Percentiles rank a stretch among this genome's conserved stretches.
These are phyloP conservation scores for Solanum neorickii DNA, from an alignment of 257 asterid species.

Conservation along the genomic window DNA sequence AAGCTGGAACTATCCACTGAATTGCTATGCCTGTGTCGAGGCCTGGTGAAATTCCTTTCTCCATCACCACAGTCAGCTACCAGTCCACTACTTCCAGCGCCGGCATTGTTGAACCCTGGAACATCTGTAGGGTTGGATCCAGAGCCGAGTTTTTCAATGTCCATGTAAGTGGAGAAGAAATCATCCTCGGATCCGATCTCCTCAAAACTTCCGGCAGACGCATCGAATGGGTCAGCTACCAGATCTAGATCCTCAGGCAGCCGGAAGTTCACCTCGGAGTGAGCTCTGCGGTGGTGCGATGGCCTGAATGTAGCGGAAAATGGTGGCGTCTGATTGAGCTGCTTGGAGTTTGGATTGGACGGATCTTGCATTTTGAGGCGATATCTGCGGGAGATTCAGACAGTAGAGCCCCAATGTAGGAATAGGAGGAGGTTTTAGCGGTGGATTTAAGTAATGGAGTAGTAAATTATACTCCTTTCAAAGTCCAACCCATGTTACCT, in stretches of 20 bases:
- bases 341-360: conserved; percentile 30
- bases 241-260: conserved; percentile 90
- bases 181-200: conserved; percentile 98
- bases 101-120: conserved; percentile 10
- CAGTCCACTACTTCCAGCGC: background rate
- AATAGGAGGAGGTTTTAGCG: background rate
- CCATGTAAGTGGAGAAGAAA: conserved; percentile 87
- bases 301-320: conserved; percentile 44
- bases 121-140: conserved; percentile 40
- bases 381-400: background rate
- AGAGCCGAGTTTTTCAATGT: conserved; percentile 69
- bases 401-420: background rate
- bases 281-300: conserved; percentile 89
- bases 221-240: conserved; percentile 64
- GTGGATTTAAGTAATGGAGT: background rate
- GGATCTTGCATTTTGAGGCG: conserved; percentile 19
- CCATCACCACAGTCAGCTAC: conserved; percentile 4
- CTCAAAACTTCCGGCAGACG: conserved; percentile 49
- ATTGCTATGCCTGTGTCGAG: conserved; percentile 56
- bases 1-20: conserved; percentile 70
- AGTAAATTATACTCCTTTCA: background rate
- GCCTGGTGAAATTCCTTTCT: conserved; percentile 14
- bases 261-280: conserved; percentile 80
- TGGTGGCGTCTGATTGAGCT: conserved; percentile 22
- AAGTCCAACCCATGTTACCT: background rate